Percentiles rank a stretch among this genome's conserved stretches.
phyloP scores from a whole-genome alignment of 2,329 filamentous ascomycete species.

The Calonectria fujianensis region DNA sequence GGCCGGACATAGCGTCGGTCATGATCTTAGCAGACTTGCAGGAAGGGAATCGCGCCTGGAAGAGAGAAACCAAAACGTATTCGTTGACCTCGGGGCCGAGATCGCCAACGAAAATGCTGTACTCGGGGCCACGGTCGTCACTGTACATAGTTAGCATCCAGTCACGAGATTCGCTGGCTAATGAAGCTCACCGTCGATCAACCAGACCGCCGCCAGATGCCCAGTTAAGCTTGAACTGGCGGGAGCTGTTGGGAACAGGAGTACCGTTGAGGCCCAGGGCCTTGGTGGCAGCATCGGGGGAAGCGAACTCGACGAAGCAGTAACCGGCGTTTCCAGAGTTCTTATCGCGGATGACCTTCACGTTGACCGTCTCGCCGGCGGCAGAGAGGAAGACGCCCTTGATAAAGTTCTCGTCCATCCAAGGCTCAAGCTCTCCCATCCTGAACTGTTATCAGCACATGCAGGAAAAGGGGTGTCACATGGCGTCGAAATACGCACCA shows the following conservation, averaged over 20 bases:
- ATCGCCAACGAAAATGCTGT: constrained; percentile 97
- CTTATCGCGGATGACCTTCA: constrained; percentile 99
- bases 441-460: constrained; percentile 66
- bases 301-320: constrained; percentile 96
- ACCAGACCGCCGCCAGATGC: constrained; percentile 96
- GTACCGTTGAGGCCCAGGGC: constrained; percentile 92
- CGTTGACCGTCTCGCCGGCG: constrained; percentile 95
- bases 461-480: not conserved
- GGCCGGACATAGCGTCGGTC: constrained; percentile 98
- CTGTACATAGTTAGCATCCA: constrained; percentile 65
- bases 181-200: constrained; percentile 84
- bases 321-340: constrained; percentile 99
- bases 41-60: constrained; percentile 95
- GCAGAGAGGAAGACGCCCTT: constrained; percentile 92
- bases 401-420: constrained; percentile 99
- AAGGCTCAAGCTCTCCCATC: constrained; percentile 99
- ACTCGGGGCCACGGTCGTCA: constrained; percentile 97
- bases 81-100: constrained; percentile 99
- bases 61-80: constrained; percentile 96
- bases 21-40: constrained; percentile 99
- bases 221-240: constrained; percentile 99
- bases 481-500: constrained; percentile 65
- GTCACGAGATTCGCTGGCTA: not conserved
- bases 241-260: constrained; percentile 93
- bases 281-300: constrained; percentile 89